Evolutionary conservation across 2,329 filamentous ascomycete species (phyloP), one percentile per base, ranked within the genome.

Genomic region (Cadophora gregata): DNA sequence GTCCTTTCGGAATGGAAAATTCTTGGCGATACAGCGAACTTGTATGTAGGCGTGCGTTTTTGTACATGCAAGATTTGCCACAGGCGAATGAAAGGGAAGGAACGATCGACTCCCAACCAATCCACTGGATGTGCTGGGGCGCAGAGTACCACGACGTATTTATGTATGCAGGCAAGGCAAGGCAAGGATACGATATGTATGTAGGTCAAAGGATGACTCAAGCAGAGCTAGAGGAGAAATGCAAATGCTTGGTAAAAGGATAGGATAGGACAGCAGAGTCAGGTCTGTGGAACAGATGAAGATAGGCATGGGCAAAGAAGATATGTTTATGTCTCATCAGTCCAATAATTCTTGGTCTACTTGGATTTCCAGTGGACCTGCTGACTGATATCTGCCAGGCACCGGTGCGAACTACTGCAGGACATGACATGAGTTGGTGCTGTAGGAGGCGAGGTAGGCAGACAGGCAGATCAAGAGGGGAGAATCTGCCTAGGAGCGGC

Each of bases 21-120:
- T 33, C 16, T 19, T 58, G 53, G 29, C 53, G 14, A 6, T 38
- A 38, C 53, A 58, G 53, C 48, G n/a, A n/a, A n/a, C n/a, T n/a
- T n/a, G n/a, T n/a, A n/a, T n/a, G n/a, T 8, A 38, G 24, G 53
- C 53, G 16, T 29, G 33, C 33, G 53, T 58, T 38, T 6, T 58
- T 25, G 33, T 58, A 47, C n/a, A n/a, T 47, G 42, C n/a, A 21
- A 42, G 38, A 8, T 9, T 42, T 42, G 42, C 42, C 42, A 45
- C 42, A 9, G 42, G 21, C 42, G 42, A 45, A 45, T 45, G 4
- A 21, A 45, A 45, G 42, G 38, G 19, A 45, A 6, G 42, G 4
- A 21, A 4, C 19, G 19, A n/a, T 4, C 16, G 19, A 45, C 16
- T n/a, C 42, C 29, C 36, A 45, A 59, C 55, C 55, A 59, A 59